Evolutionary conservation across 106 monocot genomes (phyloP), one percentile per base, ranked within the genome.

Genomic region (Dioscorea zingiberensis): DNA sequence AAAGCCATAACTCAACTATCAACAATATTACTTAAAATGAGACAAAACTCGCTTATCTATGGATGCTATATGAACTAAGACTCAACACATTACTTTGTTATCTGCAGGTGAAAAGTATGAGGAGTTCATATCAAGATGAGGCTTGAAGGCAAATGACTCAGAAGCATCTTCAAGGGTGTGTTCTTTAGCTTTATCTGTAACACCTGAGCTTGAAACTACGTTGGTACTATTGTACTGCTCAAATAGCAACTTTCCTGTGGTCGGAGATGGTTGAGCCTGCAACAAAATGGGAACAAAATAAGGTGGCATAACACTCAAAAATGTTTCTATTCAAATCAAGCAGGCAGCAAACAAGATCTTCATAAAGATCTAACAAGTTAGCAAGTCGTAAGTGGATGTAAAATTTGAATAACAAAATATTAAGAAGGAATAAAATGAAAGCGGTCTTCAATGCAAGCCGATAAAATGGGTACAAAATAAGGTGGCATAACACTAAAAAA

Each of bases 261-360:
- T 81, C 38, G 81, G 88, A 66, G 78, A 89, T 44, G 77, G 77
- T 58, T 84, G 78, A 32, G 61, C 81, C 88, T 89, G 70, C 25
- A 26, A 63, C 54, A 69, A 29, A 13, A 54, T 25, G 24, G 1
- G 15, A 21, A 59, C 21, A 27, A 60, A 25, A 60, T 26, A 13
- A 60, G 13, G 25, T 8, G 10, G 6, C 10, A 38, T 60, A n/a
- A n/a, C n/a, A n/a, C n/a, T n/a, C n/a, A n/a, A n/a, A n/a, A n/a
- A n/a, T n/a, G n/a, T n/a, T n/a, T n/a, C n/a, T n/a, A n/a, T 11
- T 27, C 14, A 60, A 27, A 27, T 16, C 24, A 60, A 60, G 27
- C 26, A 38, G 38, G 38, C 38, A 38, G 6, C 10, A 38, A 38
- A 38, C 38, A 38, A 38, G 38, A 38, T 38, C 3, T 38, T 38